Conservation (phyloP, 768 basidiomycete species). For the Boletales sp. region DNA sequence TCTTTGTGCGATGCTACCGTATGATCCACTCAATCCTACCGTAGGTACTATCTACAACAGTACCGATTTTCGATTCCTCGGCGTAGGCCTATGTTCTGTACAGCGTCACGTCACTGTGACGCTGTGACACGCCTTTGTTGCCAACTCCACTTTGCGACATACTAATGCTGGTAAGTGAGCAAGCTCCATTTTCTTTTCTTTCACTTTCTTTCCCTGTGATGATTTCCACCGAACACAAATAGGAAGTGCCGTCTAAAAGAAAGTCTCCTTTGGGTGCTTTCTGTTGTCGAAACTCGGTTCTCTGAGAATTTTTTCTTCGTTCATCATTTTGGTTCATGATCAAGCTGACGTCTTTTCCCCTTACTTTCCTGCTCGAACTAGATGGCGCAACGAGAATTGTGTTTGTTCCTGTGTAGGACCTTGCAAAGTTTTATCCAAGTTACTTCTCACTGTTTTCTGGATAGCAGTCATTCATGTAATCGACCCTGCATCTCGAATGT, state of each 20-base stretch:
- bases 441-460: not conserved
- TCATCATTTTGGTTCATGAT: not conserved
- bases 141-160: no score
- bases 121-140: no score
- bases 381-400: not conserved
- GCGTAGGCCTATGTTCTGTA: no score
- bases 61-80: no score
- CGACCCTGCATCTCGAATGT: constrained; percentile 11
- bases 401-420: not conserved
- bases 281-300: constrained; percentile 34
- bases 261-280: constrained; percentile 15
- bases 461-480: constrained; percentile 14
- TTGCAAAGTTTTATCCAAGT: not conserved
- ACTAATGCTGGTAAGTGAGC: constrained; percentile 16
- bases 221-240: constrained; percentile 34
- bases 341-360: constrained; percentile 2
- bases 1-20: no score
- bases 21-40: no score
- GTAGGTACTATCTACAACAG: no score
- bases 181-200: not conserved
- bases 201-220: constrained; percentile 12
- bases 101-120: no score
- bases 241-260: constrained; percentile 37
- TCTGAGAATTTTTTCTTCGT: constrained; percentile 17
- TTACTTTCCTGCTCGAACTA: constrained; percentile 2